Conservation (phyloP, 2,329 filamentous ascomycete genomes). For the Verticillium dahliae region DNA sequence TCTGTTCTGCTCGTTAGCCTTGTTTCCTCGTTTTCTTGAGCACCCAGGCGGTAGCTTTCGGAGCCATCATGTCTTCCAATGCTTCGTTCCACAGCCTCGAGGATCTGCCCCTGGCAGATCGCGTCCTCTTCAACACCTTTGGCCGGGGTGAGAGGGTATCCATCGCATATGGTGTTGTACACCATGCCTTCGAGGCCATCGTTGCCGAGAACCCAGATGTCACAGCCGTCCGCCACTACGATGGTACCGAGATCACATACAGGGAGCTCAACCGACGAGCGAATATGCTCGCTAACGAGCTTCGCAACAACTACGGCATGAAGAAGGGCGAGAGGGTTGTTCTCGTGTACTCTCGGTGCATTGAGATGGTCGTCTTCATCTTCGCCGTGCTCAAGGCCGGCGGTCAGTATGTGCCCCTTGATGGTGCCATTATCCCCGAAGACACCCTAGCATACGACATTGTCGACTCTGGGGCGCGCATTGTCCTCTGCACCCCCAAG, state of each 20-base stretch:
- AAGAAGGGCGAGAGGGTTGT: conserved; percentile 39
- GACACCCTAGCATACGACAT: conserved; percentile 42
- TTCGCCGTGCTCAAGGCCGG: conserved; percentile 49
- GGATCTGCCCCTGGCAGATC: conserved; percentile 7
- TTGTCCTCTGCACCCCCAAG: conserved; percentile 38
- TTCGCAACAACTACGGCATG: conserved; percentile 29
- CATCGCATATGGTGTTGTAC: conserved; percentile 10
- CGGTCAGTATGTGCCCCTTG: conserved; percentile 53
- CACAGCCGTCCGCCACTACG: conserved; percentile 29
- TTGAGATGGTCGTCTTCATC: conserved; percentile 52
- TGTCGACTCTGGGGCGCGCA: conserved; percentile 31
- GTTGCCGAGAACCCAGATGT: conserved; percentile 27
- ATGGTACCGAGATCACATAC: conserved; percentile 33
- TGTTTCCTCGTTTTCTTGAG: background rate
- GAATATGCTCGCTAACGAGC: conserved; percentile 32
- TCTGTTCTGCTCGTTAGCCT: background rate
- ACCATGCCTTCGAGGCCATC: conserved; percentile 11
- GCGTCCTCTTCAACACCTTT: conserved; percentile 11
- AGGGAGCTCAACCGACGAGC: conserved; percentile 32
- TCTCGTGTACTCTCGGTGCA: conserved; percentile 47
- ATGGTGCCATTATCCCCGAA: conserved; percentile 46
- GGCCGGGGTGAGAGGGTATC: conserved; percentile 5
- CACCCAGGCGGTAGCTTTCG: background rate
- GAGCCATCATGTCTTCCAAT: conserved; percentile 4
- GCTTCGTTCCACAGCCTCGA: conserved; percentile 10